Evolutionary conservation across 176 grass and related monocot genomes (phyloP).

Genomic region (Zoysia pacifica): DNA sequence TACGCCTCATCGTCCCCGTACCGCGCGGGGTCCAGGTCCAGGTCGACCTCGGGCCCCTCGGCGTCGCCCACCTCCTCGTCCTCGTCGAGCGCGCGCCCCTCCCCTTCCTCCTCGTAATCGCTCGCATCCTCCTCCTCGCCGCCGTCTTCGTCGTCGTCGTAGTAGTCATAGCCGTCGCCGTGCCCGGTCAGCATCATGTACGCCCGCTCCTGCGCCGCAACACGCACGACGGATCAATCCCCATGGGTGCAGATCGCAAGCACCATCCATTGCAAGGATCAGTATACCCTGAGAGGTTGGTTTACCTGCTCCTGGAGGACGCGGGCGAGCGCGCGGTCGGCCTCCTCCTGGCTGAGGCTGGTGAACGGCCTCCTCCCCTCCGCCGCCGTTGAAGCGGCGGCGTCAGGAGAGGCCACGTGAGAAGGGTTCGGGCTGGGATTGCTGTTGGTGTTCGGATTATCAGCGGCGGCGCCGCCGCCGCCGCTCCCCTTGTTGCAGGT

Average conservation of each 20-base stretch:
- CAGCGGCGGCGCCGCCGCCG: conserved; percentile 47
- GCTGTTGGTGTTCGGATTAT: conserved; percentile 40
- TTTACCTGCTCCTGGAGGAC: conserved; percentile 87
- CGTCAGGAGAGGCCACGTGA: not conserved
- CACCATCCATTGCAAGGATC: too few species aligned
- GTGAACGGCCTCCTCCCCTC: conserved; percentile 70
- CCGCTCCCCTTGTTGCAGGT: conserved; percentile 46
- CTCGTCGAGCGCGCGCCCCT: conserved; percentile 50
- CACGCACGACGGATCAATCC: not conserved
- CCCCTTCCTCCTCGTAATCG: conserved; percentile 53
- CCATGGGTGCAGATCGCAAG: not conserved
- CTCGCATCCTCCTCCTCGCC: conserved; percentile 53
- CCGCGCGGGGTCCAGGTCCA: conserved; percentile 30
- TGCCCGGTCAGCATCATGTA: conserved; percentile 78
- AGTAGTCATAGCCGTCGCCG: conserved; percentile 59
- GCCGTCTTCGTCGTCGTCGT: conserved; percentile 60
- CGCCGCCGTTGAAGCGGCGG: not conserved
- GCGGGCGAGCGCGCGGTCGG: conserved; percentile 92
- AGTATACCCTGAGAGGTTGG: too few species aligned
- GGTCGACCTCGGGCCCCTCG: conserved; percentile 1
- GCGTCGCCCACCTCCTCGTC: conserved; percentile 40
- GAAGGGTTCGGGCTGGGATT: conserved; percentile 40
- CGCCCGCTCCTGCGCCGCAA: conserved; percentile 66
- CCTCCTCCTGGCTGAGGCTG: conserved; percentile 91
- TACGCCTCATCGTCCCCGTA: conserved; percentile 75